Evolutionary conservation across 2,329 filamentous ascomycete species (phyloP).

Genomic region (Aureobasidium sp.): DNA sequence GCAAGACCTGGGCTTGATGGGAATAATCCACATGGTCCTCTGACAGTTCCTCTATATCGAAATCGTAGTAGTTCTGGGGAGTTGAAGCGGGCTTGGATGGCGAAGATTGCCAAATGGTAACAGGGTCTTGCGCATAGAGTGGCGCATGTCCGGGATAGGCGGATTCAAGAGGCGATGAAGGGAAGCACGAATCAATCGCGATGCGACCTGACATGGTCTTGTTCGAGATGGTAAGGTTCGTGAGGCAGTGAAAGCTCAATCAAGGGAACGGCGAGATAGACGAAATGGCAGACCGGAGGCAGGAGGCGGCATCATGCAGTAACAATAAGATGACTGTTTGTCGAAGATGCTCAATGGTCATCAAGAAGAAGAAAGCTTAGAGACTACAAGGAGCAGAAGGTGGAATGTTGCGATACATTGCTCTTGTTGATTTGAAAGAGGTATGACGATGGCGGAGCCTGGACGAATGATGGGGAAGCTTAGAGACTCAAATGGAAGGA

Average conservation of each 20-base stretch:
- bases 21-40: constrained; percentile 30
- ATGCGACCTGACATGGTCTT: background rate
- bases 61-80: constrained; percentile 17
- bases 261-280: background rate
- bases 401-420: background rate
- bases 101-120: constrained; percentile 1
- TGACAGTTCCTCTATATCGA: constrained; percentile 36
- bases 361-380: background rate
- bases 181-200: background rate
- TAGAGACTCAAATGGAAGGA: background rate
- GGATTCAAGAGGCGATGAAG: background rate
- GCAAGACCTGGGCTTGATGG: constrained; percentile 35
- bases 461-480: constrained; percentile 9
- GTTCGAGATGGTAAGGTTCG: background rate
- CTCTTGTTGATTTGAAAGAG: background rate
- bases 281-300: background rate
- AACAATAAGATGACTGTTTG: background rate
- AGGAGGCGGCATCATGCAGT: constrained; percentile 9
- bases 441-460: constrained; percentile 1
- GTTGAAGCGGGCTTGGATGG: background rate
- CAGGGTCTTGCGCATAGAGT: background rate
- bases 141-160: background rate
- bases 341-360: background rate
- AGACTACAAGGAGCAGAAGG: background rate
- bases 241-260: background rate